Evolutionary conservation across 768 basidiomycete species (phyloP).

Genomic region (Suillus lakei): DNA sequence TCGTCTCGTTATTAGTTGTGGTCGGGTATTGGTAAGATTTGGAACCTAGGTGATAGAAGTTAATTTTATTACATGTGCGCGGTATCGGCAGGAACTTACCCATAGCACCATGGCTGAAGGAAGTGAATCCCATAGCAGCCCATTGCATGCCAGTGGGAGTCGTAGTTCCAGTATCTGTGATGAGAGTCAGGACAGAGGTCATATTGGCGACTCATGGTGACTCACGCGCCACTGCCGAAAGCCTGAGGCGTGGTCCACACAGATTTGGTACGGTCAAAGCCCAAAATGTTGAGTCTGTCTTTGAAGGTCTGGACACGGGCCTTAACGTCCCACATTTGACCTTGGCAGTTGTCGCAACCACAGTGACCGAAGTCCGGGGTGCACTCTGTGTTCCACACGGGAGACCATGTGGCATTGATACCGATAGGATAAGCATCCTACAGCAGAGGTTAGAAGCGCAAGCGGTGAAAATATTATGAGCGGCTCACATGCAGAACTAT

Average conservation of each 20-base stretch:
- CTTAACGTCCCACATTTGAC: constrained; percentile 66
- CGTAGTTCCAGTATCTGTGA: constrained; percentile 33
- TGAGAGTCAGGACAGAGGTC: constrained; percentile 1
- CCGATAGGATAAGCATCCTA: constrained; percentile 38
- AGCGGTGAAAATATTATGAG: constrained; percentile 38
- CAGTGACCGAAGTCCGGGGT: constrained; percentile 73
- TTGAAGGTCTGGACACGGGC: constrained; percentile 68
- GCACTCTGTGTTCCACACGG: constrained; percentile 63
- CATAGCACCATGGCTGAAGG: constrained; percentile 32
- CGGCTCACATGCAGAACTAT: constrained; percentile 70
- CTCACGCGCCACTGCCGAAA: constrained; percentile 55
- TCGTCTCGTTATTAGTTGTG: constrained; percentile 17
- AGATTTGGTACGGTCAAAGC: constrained; percentile 67
- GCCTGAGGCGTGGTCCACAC: constrained; percentile 84
- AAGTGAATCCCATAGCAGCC: constrained; percentile 28
- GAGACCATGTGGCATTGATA: constrained; percentile 67
- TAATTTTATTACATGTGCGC: background rate
- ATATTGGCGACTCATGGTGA: background rate
- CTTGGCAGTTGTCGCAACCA: constrained; percentile 73
- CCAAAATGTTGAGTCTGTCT: constrained; percentile 60
- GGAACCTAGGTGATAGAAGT: constrained; percentile 21
- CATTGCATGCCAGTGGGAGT: constrained; percentile 34
- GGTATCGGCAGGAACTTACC: constrained; percentile 14
- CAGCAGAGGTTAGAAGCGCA: constrained; percentile 1
- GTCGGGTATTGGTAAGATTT: constrained; percentile 36